Evolutionary conservation across 192 early-diverging fungal species (phyloP), one percentile per base, ranked within the genome.

Genomic region (Coemansia brasiliensis): DNA sequence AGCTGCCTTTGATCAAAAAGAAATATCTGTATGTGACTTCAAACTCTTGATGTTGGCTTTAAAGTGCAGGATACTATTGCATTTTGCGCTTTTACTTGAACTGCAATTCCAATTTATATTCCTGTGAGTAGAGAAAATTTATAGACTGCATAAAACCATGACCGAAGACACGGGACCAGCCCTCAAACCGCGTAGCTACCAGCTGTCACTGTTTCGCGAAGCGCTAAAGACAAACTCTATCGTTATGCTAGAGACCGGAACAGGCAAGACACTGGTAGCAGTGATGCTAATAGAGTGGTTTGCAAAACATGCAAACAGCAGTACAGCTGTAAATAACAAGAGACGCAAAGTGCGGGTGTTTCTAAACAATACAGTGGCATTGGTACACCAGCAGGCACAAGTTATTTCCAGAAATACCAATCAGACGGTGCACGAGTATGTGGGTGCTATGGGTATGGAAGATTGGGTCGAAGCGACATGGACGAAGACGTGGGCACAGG

Each of bases 201-300:
- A 98, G 69, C 49, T 84, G 24, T 86, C 90, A 21, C 71, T 98
- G 25, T 88, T 84, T 55, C 55, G 79, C 39, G 79, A 81, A 43
- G 93, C 95, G 0, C 59, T 80, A 43, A 55, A 61, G 5, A 69
- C 74, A 2, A 98, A 98, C 73, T 82, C 92, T 26, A 90, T 98
- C 45, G 89, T 90, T 0, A 88, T 98, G 5, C 74, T 98, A 54
- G 90, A 94, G 65, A 98, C 96, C 0, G 96, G 96, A 8, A 88
- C 87, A 12, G 96, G 96, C 16, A 96, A 98, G 64, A 98, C 96
- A 10, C 74, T 98, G 1, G 88, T 94, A 16, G 85, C 94, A 2
- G 86, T 89, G 48, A 79, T 96, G 83, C 80, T 98, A 17, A 88
- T 96, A 41, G 85, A 90, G 65, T 83, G 93, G 65, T 83, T 90